These are phyloP conservation scores for Exutisphaerella laricina DNA, from an alignment of 2,329 filamentous ascomycete species.

Conservation along the genomic window DNA sequence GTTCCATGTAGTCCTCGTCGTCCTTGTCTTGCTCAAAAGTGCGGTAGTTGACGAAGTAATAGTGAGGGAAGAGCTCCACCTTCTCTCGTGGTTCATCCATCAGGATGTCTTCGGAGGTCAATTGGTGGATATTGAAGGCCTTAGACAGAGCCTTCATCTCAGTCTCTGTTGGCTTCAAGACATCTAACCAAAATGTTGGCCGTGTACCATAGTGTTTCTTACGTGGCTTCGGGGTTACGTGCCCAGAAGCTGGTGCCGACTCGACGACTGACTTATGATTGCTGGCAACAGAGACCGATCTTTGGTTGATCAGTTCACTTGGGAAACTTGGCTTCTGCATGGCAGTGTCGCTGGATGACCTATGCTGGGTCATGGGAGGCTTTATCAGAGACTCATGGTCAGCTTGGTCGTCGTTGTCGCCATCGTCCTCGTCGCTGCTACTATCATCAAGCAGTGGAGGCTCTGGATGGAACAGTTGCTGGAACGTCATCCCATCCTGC, in stretches of 20 bases:
- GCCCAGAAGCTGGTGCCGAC: slow-evolving; percentile 17
- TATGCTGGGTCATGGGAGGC: slow-evolving; percentile 20
- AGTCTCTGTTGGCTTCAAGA: slow-evolving; percentile 81
- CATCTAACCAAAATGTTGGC: slow-evolving; percentile 95
- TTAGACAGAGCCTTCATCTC: slow-evolving; percentile 95
- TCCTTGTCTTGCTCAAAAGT: slow-evolving; percentile 93
- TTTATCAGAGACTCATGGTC: slow-evolving; percentile 34
- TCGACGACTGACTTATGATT: slow-evolving; percentile 11
- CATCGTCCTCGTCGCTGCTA: slow-evolving; percentile 58
- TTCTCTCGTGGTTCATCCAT: slow-evolving; percentile 97
- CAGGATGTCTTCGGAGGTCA: slow-evolving; percentile 95
- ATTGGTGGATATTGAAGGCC: slow-evolving; percentile 88
- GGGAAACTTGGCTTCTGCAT: background rate
- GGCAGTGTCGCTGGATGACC: slow-evolving; percentile 2
- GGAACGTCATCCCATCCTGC: slow-evolving; percentile 77
- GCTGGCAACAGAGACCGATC: slow-evolving; percentile 8
- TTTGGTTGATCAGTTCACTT: background rate
- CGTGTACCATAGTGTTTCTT: slow-evolving; percentile 60
- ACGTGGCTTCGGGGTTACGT: slow-evolving; percentile 28
- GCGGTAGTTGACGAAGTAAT: slow-evolving; percentile 98
- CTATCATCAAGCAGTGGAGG: slow-evolving; percentile 66
- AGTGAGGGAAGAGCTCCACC: slow-evolving; percentile 93
- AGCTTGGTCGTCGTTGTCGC: slow-evolving; percentile 44
- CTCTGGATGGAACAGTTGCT: slow-evolving; percentile 85
- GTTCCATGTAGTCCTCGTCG: slow-evolving; percentile 85